phyloP scores from a whole-genome alignment of 2,329 filamentous ascomycete genomes.

The Salinomyces thailandicus region DNA sequence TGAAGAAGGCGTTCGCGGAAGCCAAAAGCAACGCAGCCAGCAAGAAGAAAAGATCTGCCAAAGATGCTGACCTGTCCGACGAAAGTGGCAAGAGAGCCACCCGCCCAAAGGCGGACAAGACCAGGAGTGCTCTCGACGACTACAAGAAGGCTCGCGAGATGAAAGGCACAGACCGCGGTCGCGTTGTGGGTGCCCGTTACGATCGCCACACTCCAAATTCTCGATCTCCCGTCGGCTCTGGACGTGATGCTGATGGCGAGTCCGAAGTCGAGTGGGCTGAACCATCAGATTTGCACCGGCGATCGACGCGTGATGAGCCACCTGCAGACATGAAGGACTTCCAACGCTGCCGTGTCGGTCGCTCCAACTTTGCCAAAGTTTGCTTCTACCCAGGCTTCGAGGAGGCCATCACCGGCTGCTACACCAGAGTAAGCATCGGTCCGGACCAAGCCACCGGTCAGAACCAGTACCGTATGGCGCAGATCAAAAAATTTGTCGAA shows the following conservation, averaged over 20 bases:
- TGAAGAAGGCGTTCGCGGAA: constrained; percentile 59
- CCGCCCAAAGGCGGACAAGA: constrained; percentile 32
- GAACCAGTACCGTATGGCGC: constrained; percentile 75
- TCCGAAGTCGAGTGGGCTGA: constrained; percentile 70
- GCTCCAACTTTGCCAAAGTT: constrained; percentile 77
- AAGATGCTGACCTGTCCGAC: constrained; percentile 68
- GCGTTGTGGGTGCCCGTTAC: constrained; percentile 25
- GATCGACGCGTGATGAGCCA: constrained; percentile 48
- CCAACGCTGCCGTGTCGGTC: constrained; percentile 71
- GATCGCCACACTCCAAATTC: constrained; percentile 38
- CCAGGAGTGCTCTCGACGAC: constrained; percentile 60
- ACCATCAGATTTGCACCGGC: constrained; percentile 23
- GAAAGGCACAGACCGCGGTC: constrained; percentile 44
- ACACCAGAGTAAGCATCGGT: constrained; percentile 73
- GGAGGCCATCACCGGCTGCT: constrained; percentile 69
- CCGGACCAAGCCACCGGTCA: constrained; percentile 57
- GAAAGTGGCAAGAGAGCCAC: constrained; percentile 55
- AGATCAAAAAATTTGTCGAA: constrained; percentile 72
- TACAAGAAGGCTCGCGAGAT: constrained; percentile 53
- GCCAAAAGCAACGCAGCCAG: constrained; percentile 46
- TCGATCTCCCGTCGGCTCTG: constrained; percentile 29
- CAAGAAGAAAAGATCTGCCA: constrained; percentile 62
- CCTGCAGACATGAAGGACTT: constrained; percentile 69
- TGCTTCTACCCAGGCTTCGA: constrained; percentile 93
- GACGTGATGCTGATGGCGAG: constrained; percentile 56